Evolutionary conservation across 2,329 filamentous ascomycete genomes (phyloP).

Genomic region (Botrytis elliptica): DNA sequence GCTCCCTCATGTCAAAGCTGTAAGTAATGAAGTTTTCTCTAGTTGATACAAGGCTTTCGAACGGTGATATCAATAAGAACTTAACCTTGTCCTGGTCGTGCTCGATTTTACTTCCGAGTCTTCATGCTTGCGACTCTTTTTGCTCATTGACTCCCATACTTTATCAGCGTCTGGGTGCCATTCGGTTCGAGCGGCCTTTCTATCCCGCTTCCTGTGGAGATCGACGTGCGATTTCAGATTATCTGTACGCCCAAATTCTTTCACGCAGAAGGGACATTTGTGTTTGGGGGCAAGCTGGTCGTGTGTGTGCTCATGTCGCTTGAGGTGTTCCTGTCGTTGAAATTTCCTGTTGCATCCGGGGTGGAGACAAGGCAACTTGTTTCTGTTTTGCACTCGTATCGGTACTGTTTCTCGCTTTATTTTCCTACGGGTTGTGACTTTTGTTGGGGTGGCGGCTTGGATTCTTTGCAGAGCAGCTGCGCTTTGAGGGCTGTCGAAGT

Average conservation of each 20-base stretch:
- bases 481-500: slow-evolving; percentile 11
- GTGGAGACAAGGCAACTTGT: slow-evolving; percentile 45
- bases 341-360: slow-evolving; percentile 47
- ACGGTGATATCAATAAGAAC: background rate
- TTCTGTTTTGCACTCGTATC: slow-evolving; percentile 37
- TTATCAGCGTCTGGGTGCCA: slow-evolving; percentile 21
- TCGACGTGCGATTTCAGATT: slow-evolving; percentile 32
- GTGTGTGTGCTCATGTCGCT: slow-evolving; percentile 49
- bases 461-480: slow-evolving; percentile 25
- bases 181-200: slow-evolving; percentile 23
- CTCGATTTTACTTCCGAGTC: background rate
- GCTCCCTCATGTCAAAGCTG: background rate
- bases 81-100: background rate
- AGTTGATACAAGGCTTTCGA: background rate
- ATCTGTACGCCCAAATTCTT: slow-evolving; percentile 31
- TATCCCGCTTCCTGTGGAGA: slow-evolving; percentile 24
- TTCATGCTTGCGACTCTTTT: slow-evolving; percentile 10
- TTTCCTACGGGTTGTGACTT: slow-evolving; percentile 3
- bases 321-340: slow-evolving; percentile 50
- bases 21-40: background rate
- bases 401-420: slow-evolving; percentile 10
- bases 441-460: slow-evolving; percentile 10
- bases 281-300: slow-evolving; percentile 3
- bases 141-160: background rate
- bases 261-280: slow-evolving; percentile 30